Evolutionary conservation across 768 basidiomycete species (phyloP).

Genomic region (Termitomyces eurrhizus): DNA sequence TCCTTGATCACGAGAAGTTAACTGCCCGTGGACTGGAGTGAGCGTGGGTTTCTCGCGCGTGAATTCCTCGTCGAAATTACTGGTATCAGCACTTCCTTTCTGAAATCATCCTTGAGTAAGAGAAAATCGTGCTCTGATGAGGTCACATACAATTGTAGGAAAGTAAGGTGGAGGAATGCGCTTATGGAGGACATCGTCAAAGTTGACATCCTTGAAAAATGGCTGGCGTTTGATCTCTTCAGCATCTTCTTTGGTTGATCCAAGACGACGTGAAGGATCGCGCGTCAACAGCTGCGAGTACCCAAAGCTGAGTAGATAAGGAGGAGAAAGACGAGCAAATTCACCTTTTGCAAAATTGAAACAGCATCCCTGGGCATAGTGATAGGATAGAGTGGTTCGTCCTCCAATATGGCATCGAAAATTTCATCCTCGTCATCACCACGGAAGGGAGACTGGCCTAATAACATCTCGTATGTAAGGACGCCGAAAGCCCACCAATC

Average conservation of each 20-base stretch:
- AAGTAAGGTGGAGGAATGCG: slow-evolving; percentile 97
- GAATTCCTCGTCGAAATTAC: slow-evolving; percentile 97
- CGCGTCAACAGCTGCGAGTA: slow-evolving; percentile 76
- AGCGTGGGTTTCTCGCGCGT: slow-evolving; percentile 95
- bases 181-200: slow-evolving; percentile 96
- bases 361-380: slow-evolving; percentile 99
- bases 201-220: slow-evolving; percentile 98
- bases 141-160: slow-evolving; percentile 79
- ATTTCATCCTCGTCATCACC: slow-evolving; percentile 99
- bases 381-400: slow-evolving; percentile 97
- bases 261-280: slow-evolving; percentile 87
- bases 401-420: slow-evolving; percentile 97
- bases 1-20: slow-evolving; percentile 85
- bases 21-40: slow-evolving; percentile 93
- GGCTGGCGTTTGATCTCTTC: slow-evolving; percentile 96
- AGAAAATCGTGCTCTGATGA: background rate
- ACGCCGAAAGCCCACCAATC: slow-evolving; percentile 99
- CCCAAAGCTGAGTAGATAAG: background rate
- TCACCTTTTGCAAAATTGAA: slow-evolving; percentile 89
- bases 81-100: slow-evolving; percentile 85
- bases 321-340: background rate
- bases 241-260: slow-evolving; percentile 88
- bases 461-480: slow-evolving; percentile 96
- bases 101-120: slow-evolving; percentile 22
- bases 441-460: slow-evolving; percentile 98